Conservation (phyloP, 306 rosid genomes). For the Mimosa bimucronata region DNA sequence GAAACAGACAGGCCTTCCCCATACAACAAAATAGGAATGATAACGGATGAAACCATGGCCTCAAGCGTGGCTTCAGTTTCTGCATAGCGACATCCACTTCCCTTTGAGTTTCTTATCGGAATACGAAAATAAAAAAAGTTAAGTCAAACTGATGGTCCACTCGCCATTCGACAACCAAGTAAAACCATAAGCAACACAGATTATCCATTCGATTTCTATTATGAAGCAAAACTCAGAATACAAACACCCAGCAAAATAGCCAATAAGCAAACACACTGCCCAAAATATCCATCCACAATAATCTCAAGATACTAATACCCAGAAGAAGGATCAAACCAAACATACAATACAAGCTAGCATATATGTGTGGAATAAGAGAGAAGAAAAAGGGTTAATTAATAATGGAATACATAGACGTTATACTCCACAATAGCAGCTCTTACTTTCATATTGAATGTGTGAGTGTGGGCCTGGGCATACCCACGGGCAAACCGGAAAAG, state of each 20-base stretch:
- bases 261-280: too few species aligned
- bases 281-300: too few species aligned
- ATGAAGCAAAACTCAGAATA: too few species aligned
- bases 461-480: constrained; percentile 62
- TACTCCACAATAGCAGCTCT: constrained; percentile 63
- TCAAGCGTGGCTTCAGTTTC: not conserved
- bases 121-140: not conserved
- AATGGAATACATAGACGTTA: constrained; percentile 64
- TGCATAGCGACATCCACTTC: not conserved
- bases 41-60: not conserved
- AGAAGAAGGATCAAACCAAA: not conserved
- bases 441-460: not conserved
- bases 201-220: too few species aligned
- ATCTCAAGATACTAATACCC: not conserved
- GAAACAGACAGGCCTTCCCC: not conserved
- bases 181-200: too few species aligned
- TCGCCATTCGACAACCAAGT: too few species aligned
- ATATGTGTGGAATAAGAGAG: not conserved
- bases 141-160: too few species aligned
- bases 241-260: too few species aligned
- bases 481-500: constrained; percentile 69
- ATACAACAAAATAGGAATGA: not conserved
- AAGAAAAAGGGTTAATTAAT: constrained; percentile 7
- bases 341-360: not conserved
- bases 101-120: not conserved